Percentiles rank a stretch among this genome's conserved stretches.
These are phyloP conservation scores for Trypanosoma platydactyli DNA, from an alignment of 208 protist species.

Conservation along the genomic window DNA sequence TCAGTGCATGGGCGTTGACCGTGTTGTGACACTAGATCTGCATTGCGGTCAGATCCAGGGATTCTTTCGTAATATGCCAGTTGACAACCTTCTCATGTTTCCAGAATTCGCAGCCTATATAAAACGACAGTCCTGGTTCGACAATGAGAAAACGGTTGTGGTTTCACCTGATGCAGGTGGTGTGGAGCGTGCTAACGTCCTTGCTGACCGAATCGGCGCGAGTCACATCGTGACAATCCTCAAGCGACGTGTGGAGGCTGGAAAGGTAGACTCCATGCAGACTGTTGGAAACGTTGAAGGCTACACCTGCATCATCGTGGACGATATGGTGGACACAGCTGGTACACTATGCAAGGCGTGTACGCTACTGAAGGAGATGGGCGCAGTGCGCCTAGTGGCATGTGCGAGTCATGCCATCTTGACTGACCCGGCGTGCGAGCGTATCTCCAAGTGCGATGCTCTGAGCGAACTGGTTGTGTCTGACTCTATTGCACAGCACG, in stretches of 20 bases:
- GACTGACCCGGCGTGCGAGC: slow-evolving; percentile 85
- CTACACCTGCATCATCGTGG: slow-evolving; percentile 94
- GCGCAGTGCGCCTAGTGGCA: slow-evolving; percentile 92
- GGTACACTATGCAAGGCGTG: slow-evolving; percentile 94
- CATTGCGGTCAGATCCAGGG: slow-evolving; percentile 96
- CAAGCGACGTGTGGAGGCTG: slow-evolving; percentile 91
- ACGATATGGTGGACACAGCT: slow-evolving; percentile 98
- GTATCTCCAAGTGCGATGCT: slow-evolving; percentile 84
- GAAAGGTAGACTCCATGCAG: slow-evolving; percentile 93
- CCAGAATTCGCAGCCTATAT: slow-evolving; percentile 88
- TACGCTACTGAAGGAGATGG: slow-evolving; percentile 87
- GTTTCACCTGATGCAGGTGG: slow-evolving; percentile 97
- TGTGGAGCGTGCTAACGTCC: slow-evolving; percentile 92
- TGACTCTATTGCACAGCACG: slow-evolving; percentile 84
- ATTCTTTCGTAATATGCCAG: slow-evolving; percentile 95
- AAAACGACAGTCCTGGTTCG: slow-evolving; percentile 80
- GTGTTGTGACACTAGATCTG: slow-evolving; percentile 94
- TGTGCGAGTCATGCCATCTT: slow-evolving; percentile 96
- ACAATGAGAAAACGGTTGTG: slow-evolving; percentile 79
- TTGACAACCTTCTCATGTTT: slow-evolving; percentile 94
- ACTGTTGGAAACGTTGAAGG: slow-evolving; percentile 95
- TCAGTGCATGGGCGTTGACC: slow-evolving; percentile 92
- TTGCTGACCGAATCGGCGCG: slow-evolving; percentile 85
- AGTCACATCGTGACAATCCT: slow-evolving; percentile 91
- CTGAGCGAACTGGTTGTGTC: slow-evolving; percentile 93